These are phyloP conservation scores for Lachnellula willkommii DNA, from an alignment of 2,329 filamentous ascomycete genomes.

Conservation along the genomic window DNA sequence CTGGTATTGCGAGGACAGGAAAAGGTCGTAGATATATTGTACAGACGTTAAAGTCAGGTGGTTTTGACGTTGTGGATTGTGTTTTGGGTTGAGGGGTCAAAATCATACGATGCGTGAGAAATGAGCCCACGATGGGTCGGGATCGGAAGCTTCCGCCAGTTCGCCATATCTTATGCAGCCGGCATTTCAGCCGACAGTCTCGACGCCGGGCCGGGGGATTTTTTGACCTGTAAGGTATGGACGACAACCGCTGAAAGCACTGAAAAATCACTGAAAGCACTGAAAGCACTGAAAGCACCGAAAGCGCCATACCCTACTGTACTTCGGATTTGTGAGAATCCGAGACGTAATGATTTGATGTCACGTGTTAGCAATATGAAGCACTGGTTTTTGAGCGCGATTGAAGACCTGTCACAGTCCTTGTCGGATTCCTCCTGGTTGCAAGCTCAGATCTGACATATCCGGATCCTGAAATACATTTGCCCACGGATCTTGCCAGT, in stretches of 20 bases:
- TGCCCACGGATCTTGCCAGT: constrained; percentile 13
- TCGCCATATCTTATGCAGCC: not conserved
- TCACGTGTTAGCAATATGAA: not conserved
- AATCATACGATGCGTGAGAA: constrained; percentile 4
- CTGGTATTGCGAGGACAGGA: not conserved
- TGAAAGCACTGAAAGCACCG: no score
- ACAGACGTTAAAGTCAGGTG: not conserved
- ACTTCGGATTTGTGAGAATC: not conserved
- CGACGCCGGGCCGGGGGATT: not conserved
- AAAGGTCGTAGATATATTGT: not conserved
- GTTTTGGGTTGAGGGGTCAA: not conserved
- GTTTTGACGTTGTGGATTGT: not conserved
- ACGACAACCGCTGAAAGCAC: no score
- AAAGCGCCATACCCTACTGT: no score
- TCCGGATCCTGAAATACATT: constrained; percentile 12
- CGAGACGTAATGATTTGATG: not conserved
- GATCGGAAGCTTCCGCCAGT: not conserved
- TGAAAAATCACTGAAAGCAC: no score
- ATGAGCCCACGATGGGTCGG: constrained; percentile 6
- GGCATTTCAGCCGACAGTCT: not conserved
- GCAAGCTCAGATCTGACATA: constrained; percentile 1
- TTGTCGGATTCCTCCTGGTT: not conserved
- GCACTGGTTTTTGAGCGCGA: not conserved
- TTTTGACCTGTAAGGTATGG: no score
- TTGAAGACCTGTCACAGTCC: not conserved